Conservation (phyloP, 73 alveolate species). For the Uronychia binucleata region DNA sequence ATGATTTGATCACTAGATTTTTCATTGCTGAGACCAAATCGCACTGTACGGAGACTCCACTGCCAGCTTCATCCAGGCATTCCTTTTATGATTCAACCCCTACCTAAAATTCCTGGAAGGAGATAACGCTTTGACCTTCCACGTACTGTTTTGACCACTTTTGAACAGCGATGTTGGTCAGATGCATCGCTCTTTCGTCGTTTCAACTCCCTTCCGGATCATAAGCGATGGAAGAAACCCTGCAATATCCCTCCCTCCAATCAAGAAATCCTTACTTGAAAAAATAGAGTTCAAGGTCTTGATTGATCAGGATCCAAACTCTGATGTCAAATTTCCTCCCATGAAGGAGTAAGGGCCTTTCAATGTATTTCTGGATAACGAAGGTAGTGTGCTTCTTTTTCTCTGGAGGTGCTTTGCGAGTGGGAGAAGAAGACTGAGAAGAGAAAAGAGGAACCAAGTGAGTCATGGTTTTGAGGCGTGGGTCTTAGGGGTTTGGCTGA, state of each 20-base stretch:
- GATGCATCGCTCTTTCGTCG: not conserved
- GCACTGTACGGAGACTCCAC: not conserved
- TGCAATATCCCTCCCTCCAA: not conserved
- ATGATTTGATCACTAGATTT: conserved; percentile 30
- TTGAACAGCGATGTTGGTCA: not conserved
- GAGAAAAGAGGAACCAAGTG: not conserved
- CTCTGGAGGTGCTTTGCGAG: not conserved
- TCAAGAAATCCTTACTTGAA: not conserved
- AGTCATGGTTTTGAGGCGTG: not conserved
- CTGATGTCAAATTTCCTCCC: conserved; percentile 39
- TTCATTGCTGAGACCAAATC: conserved; percentile 51
- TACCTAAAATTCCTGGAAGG: not conserved
- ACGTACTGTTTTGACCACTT: too few relatives aligned
- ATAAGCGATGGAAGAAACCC: not conserved
- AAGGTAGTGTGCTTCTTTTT: conserved; percentile 38
- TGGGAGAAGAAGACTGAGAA: not conserved
- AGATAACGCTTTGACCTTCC: too few relatives aligned
- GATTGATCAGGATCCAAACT: conserved; percentile 32
- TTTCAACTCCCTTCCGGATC: not conserved
- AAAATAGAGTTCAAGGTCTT: conserved; percentile 15
- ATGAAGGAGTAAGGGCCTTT: conserved; percentile 23
- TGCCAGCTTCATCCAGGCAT: not conserved
- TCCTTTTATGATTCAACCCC: not conserved
- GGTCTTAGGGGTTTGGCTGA: too few relatives aligned
- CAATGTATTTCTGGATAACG: conserved; percentile 58